Evolutionary conservation across 108 stramenopile genomes (phyloP).

Genomic region (Thalassiosira profunda): DNA sequence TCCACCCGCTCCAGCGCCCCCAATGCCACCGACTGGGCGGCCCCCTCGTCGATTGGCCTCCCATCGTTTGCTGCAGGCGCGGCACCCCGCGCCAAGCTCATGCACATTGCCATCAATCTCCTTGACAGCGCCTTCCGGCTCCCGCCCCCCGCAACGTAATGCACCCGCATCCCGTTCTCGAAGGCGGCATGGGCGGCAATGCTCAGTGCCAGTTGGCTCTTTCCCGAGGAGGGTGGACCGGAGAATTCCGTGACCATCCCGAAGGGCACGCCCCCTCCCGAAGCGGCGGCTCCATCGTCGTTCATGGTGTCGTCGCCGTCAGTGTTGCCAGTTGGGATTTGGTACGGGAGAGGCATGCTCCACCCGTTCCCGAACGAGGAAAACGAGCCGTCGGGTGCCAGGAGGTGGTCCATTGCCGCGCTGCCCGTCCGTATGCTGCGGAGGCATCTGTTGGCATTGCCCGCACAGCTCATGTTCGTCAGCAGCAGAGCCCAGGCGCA

Average conservation of each 20-base stretch:
- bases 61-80: background rate
- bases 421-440: constrained; percentile 28
- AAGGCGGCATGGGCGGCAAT: constrained; percentile 37
- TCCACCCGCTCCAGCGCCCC: constrained; percentile 18
- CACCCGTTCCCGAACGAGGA: constrained; percentile 12
- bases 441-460: background rate
- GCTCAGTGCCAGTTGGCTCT: constrained; percentile 46
- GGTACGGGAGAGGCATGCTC: constrained; percentile 15
- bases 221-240: constrained; percentile 48
- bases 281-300: background rate
- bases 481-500: constrained; percentile 13
- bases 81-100: background rate
- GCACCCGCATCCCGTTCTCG: constrained; percentile 4
- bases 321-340: background rate
- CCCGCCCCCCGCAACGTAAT: constrained; percentile 28
- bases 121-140: constrained; percentile 21
- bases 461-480: background rate
- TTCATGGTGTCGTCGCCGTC: background rate
- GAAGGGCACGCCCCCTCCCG: constrained; percentile 33
- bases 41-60: background rate
- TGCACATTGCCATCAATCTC: constrained; percentile 25
- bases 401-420: constrained; percentile 22
- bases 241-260: constrained; percentile 49
- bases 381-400: constrained; percentile 12
- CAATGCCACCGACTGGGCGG: background rate